Evolutionary conservation across 352 stramenopile species (phyloP), one percentile per base, ranked within the genome.

Genomic region (Phytophthora citricola): DNA sequence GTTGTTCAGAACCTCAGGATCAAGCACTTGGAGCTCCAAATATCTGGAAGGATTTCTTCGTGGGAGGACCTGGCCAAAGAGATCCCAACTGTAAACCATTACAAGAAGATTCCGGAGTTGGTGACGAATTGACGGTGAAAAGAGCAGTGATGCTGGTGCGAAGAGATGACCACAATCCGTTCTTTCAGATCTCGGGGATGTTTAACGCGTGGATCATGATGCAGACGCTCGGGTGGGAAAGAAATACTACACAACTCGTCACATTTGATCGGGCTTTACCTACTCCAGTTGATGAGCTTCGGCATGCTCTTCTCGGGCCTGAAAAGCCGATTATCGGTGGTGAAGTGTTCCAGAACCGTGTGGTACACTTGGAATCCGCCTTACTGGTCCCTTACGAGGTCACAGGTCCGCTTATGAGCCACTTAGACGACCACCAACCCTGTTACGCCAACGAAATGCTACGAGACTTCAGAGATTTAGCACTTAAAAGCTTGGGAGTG

Each of bases 151-250:
- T 81, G 11, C 2, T 85, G 12, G 56, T 71, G n/a, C 49, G 76
- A 26, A 76, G 70, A 39, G 67, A 85, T 48, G 76, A 81, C 29
- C 74, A 81, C 55, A 85, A 83, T 43, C 74, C 74, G 22, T 85
- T 81, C 43, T 83, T 81, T 53, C 74, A 82, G 61, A 63, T 83
- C 34, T 75, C 74, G 8, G 63, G 60, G 2, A 68, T 66, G 27
- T 39, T 83, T 7, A 81, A 81, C 54, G 69, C 74, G 8, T 83
- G 71, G 71, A 58, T 71, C 32, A 56, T 76, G 41, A 44, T 78
- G 24, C 61, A 76, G 36, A 54, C 58, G 4, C 49, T 79, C 8
- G 55, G 65, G 3, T 80, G 76, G 68, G 48, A 55, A 2, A 27
- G 65, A 10, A 57, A 61, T 7, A 39, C 49, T 0, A 84, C 79